phyloP scores from a whole-genome alignment of 495 filamentous ascomycete genomes.

The Annulohypoxylon nitens region DNA sequence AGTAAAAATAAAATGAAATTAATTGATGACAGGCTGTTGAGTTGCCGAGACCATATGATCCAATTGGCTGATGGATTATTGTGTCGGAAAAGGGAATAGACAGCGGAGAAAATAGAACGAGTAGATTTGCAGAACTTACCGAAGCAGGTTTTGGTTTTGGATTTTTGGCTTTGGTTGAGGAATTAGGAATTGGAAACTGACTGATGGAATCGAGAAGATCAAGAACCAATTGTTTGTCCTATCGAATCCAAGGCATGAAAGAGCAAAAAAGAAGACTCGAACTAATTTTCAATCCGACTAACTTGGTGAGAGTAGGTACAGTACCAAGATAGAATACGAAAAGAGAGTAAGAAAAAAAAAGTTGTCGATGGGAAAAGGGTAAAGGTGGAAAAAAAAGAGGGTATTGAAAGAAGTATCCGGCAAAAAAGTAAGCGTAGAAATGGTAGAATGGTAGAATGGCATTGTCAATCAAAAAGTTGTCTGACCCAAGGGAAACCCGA shows the following conservation, averaged over 20 bases:
- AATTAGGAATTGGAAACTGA: neutral
- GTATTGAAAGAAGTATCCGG: constrained; percentile 44
- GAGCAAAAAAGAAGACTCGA: neutral
- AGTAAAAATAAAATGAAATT: constrained; percentile 21
- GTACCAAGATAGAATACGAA: neutral
- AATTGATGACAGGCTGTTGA: constrained; percentile 38
- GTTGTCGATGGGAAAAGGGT: constrained; percentile 36
- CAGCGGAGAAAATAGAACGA: constrained; percentile 28
- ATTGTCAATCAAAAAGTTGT: constrained; percentile 49
- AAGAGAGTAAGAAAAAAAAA: constrained; percentile 33
- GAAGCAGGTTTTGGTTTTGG: constrained; percentile 27
- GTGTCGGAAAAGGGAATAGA: constrained; percentile 36
- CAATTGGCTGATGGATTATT: constrained; percentile 38
- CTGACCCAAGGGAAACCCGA: constrained; percentile 47
- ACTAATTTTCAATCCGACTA: neutral
- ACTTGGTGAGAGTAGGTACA: neutral
- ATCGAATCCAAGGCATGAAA: neutral
- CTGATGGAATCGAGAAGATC: neutral
- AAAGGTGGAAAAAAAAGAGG: constrained; percentile 34
- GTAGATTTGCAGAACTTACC: constrained; percentile 39
- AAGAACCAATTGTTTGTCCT: neutral
- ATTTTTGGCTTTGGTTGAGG: neutral
- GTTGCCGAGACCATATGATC: constrained; percentile 35
- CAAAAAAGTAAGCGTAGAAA: constrained; percentile 46
- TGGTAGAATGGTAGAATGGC: neutral